phyloP scores from a whole-genome alignment of 805 yeast species.

The Candida incommunis region DNA sequence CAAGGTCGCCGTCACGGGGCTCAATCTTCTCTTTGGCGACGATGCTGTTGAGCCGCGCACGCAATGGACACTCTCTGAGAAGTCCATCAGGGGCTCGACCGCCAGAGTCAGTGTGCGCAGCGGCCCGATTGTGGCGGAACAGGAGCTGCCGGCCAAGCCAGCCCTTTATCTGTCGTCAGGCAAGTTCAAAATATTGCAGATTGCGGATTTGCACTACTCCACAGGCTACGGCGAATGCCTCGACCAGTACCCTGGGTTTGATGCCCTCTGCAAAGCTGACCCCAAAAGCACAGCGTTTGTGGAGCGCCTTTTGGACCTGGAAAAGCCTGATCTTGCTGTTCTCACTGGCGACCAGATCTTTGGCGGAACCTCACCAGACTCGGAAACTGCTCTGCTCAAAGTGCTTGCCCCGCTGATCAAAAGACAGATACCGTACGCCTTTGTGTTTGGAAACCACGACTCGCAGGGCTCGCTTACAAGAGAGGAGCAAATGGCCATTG shows the following conservation, averaged over 20 bases:
- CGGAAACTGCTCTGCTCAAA: slow-evolving; percentile 71
- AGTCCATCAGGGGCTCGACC: slow-evolving; percentile 19
- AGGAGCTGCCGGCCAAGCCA: slow-evolving; percentile 5
- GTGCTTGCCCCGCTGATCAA: slow-evolving; percentile 55
- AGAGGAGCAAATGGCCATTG: slow-evolving; percentile 42
- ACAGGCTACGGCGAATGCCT: slow-evolving; percentile 71
- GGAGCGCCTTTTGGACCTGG: slow-evolving; percentile 49
- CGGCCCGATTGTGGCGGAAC: slow-evolving; percentile 8
- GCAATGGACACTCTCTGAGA: slow-evolving; percentile 37
- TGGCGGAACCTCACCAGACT: slow-evolving; percentile 68
- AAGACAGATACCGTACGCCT: slow-evolving; percentile 67
- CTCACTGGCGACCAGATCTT: slow-evolving; percentile 85
- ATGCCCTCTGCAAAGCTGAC: slow-evolving; percentile 60
- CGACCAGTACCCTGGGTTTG: slow-evolving; percentile 28
- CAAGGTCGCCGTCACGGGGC: slow-evolving; percentile 32
- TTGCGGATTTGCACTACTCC: slow-evolving; percentile 86
- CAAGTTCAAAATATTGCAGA: slow-evolving; percentile 66
- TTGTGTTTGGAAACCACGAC: slow-evolving; percentile 88
- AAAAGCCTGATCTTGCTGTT: slow-evolving; percentile 73
- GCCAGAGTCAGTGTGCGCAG: slow-evolving; percentile 15
- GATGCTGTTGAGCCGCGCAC: slow-evolving; percentile 69
- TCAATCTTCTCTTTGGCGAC: slow-evolving; percentile 59
- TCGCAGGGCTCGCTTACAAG: slow-evolving; percentile 66
- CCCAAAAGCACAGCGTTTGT: slow-evolving; percentile 51
- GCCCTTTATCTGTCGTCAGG: slow-evolving; percentile 14